Evolutionary conservation across 441 rosid species (phyloP), one percentile per base, ranked within the genome.

Genomic region (Manihot esculenta): DNA sequence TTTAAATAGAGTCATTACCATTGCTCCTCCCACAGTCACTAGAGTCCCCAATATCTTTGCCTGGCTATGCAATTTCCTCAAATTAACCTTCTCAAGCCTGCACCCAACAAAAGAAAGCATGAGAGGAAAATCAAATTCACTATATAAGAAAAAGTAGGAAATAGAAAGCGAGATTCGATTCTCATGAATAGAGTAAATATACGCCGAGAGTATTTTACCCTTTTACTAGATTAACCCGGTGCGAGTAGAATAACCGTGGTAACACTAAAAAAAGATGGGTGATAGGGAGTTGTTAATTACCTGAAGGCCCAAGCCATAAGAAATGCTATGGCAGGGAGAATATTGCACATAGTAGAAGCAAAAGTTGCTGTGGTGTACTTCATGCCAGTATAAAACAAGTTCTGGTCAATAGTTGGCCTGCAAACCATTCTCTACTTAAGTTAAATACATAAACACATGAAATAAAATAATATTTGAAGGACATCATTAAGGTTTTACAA

Each of bases 331-430:
- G 98, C 99, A 0, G 99, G 99, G 60, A 95, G 82, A 64, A 92
- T 66, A 51, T 91, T 95, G 80, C 85, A 80, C 92, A 92, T 83
- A 54, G 99, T 86, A 5, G 97, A 74, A 60, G 96, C 89, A 66
- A 87, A 95, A 33, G 99, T 91, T 14, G 97, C 98, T 0, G 94
- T 88, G 0, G 98, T 92, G 65, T 87, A 80, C 77, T 89, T 94
- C 97, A 92, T 83, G 27, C 97, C 98, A 21, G 89, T 47, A 35
- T 72, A 94, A 71, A 87, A 94, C 70, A 94, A 73, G 79, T 94
- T 94, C 47, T 92, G 99, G 79, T 90, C 99, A 23, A 94, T 83
- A 7, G 87, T 90, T 38, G 97, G 99, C 83, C 99, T 95, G 78
- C 70, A 59, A 17, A 63, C 50, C 35, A 38, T 38, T 38, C 1